phyloP scores from a whole-genome alignment of 352 stramenopile species.

The Pythium apleroticum region DNA sequence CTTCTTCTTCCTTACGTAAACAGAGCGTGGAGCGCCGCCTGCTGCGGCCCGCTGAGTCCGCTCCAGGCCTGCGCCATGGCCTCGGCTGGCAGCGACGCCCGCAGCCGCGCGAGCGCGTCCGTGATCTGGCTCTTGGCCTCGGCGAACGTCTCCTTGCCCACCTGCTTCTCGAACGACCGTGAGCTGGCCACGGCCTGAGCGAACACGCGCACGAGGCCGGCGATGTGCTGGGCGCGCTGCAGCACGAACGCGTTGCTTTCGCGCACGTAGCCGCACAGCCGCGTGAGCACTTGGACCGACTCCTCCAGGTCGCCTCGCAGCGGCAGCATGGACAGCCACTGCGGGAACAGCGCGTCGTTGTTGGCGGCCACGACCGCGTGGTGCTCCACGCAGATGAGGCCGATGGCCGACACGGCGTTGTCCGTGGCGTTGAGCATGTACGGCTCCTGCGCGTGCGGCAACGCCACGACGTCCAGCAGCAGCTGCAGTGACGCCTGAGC shows the following conservation, averaged over 20 bases:
- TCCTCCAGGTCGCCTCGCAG: slow-evolving; percentile 79
- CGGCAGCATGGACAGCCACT: slow-evolving; percentile 72
- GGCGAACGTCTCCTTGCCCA: slow-evolving; percentile 46
- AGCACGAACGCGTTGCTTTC: slow-evolving; percentile 66
- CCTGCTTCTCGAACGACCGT: slow-evolving; percentile 40
- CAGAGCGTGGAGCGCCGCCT: slow-evolving; percentile 62
- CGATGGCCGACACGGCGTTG: slow-evolving; percentile 76
- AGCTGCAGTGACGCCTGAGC: slow-evolving; percentile 50
- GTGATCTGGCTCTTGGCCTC: slow-evolving; percentile 45
- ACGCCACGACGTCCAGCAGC: slow-evolving; percentile 56
- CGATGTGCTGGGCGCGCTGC: slow-evolving; percentile 37
- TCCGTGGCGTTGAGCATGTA: slow-evolving; percentile 73
- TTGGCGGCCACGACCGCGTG: slow-evolving; percentile 34
- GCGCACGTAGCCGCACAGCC: slow-evolving; percentile 64
- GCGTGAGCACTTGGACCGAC: slow-evolving; percentile 57
- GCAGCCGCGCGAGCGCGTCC: slow-evolving; percentile 46
- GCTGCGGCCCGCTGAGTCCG: slow-evolving; percentile 45
- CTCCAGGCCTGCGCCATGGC: slow-evolving; percentile 65
- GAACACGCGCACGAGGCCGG: slow-evolving; percentile 58
- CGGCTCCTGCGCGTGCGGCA: slow-evolving; percentile 46
- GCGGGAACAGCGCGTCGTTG: slow-evolving; percentile 51
- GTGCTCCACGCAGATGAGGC: slow-evolving; percentile 74
- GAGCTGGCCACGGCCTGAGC: slow-evolving; percentile 46
- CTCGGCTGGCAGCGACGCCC: slow-evolving; percentile 46
- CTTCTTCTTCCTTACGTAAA: slow-evolving; percentile 40